Evolutionary conservation across 129 eudicot genomes (phyloP), one percentile per base, ranked within the genome.

Genomic region (Escallonia rubra): DNA sequence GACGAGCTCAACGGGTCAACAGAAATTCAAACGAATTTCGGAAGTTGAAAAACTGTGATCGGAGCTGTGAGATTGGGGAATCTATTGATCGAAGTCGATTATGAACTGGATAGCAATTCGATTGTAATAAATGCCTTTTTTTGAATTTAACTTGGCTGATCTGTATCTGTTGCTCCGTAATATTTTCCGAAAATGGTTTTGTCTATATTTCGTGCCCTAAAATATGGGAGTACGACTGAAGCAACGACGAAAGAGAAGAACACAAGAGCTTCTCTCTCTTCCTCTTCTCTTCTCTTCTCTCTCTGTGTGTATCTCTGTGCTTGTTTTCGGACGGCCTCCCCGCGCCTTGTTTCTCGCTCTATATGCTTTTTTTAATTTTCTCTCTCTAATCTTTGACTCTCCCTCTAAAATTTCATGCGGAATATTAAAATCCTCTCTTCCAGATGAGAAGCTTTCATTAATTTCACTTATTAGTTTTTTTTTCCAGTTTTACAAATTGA

Each of bases 291-390:
- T 23, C 40, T 15, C 40, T 12, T 50, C 64, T 75, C 63, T 68
- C 69, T 59, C 63, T 61, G 39, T 65, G 7, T 48, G 2, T 49
- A 2, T 61, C 48, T 67, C 23, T 43, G 41, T 42, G 16, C 55
- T 57, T 62, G 80, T 43, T 80, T 73, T 77, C 75, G 81, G 88
- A 84, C 74, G 90, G 75, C 82, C 84, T 76, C 84, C 72, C 79
- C 91, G 85, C 92, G 96, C 96, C 96, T 82, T 78, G 87, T 80
- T 85, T 85, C 89, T 88, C 92, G 83, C 76, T 82, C 76, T 85
- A 61, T 63, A 54, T 61, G 34, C 34, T 23, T 23, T 23, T 23
- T 23, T 23, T 23, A 23, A 23, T 23, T 23, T 23, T 23, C 47
- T 68, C 75, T 63, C 63, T 66, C 44, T 23, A 23, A 23, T 69